Conservation (phyloP, 768 basidiomycete genomes). For the Termitomyces sp. region DNA sequence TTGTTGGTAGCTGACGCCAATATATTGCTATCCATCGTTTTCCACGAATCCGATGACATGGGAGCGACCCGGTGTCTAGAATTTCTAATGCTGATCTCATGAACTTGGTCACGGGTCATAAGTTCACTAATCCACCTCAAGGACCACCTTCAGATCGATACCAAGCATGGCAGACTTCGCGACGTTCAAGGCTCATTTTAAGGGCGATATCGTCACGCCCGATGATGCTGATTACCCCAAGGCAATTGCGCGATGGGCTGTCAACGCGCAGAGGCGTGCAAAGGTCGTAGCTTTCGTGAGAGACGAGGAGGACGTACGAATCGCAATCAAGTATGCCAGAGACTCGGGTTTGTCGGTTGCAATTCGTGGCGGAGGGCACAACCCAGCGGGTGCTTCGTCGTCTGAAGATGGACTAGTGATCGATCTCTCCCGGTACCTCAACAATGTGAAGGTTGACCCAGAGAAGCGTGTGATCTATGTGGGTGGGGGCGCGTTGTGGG, state of each 20-base stretch:
- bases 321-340: constrained; percentile 12
- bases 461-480: constrained; percentile 25
- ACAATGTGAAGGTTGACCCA: constrained; percentile 23
- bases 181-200: constrained; percentile 7
- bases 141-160: neutral
- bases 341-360: constrained; percentile 20
- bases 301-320: constrained; percentile 10
- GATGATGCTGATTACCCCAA: constrained; percentile 8
- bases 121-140: neutral
- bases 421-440: constrained; percentile 24
- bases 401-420: constrained; percentile 33
- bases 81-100: neutral
- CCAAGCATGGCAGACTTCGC: neutral
- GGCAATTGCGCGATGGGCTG: constrained; percentile 16
- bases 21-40: neutral
- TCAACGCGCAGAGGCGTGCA: constrained; percentile 14
- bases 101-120: neutral
- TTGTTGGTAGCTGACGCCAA: too few species aligned
- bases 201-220: constrained; percentile 12
- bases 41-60: neutral
- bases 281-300: constrained; percentile 15
- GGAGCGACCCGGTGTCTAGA: neutral
- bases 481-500: constrained; percentile 36
- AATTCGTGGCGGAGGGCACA: constrained; percentile 35
- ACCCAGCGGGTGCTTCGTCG: constrained; percentile 28